A percentile compares a stretch with the other conserved stretches of the same genome.
These are phyloP conservation scores for Neofusicoccum sp. DNA, from an alignment of 2,329 filamentous ascomycete species.

Conservation along the genomic window DNA sequence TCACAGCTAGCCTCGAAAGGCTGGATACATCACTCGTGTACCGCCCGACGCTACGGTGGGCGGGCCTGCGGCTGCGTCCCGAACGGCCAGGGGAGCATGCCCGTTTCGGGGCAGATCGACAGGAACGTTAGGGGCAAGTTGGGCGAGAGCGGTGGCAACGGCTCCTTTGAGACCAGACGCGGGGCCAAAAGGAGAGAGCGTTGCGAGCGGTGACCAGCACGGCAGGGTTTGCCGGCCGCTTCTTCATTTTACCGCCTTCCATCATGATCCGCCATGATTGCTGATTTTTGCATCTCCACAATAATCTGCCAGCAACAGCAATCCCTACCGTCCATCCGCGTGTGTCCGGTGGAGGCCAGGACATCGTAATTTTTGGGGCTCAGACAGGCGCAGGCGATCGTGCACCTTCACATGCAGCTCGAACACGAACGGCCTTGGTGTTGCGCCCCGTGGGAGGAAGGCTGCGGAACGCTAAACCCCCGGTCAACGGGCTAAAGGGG, in stretches of 20 bases:
- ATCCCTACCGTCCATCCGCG: constrained; percentile 11
- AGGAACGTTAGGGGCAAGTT: neutral
- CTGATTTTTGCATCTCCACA: constrained; percentile 6
- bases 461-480: neutral
- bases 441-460: neutral
- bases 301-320: neutral
- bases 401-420: neutral
- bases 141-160: neutral
- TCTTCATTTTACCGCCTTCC: constrained; percentile 5
- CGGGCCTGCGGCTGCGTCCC: constrained; percentile 9
- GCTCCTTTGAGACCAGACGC: neutral
- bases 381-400: too few species aligned
- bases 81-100: neutral
- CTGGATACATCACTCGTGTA: constrained; percentile 7
- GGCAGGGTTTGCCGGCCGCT: constrained; percentile 1
- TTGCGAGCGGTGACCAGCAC: constrained; percentile 11
- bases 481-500: constrained; percentile 3
- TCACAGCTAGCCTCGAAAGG: neutral
- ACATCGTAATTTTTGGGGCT: neutral
- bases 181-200: constrained; percentile 1
- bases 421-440: neutral
- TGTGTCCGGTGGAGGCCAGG: neutral
- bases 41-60: neutral
- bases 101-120: constrained; percentile 1
- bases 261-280: constrained; percentile 4